Evolutionary conservation across 495 filamentous ascomycete species (phyloP).

Genomic region (Tuber umbilicatum): DNA sequence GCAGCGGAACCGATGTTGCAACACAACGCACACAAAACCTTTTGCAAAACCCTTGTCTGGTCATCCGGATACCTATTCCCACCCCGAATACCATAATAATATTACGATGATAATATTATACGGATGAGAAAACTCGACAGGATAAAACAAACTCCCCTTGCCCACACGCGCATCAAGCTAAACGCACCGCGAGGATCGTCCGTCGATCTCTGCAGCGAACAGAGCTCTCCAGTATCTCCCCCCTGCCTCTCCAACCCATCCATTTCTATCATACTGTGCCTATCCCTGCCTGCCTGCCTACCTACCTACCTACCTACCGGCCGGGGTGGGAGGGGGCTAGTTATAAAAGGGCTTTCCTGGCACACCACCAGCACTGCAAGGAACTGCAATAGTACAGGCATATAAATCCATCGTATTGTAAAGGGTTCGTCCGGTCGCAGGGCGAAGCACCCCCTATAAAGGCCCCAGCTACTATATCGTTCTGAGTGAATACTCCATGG

Average conservation of each 20-base stretch:
- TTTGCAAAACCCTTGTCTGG: neutral
- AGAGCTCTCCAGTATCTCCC: neutral
- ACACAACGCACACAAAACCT: neutral
- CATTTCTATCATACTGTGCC: neutral
- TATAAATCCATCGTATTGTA: neutral
- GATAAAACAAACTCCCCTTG: neutral
- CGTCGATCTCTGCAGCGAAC: neutral
- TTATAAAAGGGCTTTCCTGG: neutral
- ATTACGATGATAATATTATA: neutral
- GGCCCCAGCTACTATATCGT: too few relatives aligned
- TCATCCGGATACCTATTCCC: neutral
- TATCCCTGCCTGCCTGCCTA: neutral
- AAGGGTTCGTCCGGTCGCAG: neutral
- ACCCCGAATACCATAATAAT: neutral
- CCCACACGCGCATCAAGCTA: neutral
- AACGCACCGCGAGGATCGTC: neutral
- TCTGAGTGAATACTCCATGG: too few relatives aligned
- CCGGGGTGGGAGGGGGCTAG: neutral
- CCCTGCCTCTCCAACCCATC: neutral
- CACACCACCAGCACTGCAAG: neutral
- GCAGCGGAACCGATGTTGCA: too few relatives aligned
- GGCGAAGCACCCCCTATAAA: neutral
- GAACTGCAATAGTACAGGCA: neutral
- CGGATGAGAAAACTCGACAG: neutral
- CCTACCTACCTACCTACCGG: neutral